These are phyloP conservation scores for Fulvia fulva DNA, from an alignment of 2,329 filamentous ascomycete species.

Conservation along the genomic window DNA sequence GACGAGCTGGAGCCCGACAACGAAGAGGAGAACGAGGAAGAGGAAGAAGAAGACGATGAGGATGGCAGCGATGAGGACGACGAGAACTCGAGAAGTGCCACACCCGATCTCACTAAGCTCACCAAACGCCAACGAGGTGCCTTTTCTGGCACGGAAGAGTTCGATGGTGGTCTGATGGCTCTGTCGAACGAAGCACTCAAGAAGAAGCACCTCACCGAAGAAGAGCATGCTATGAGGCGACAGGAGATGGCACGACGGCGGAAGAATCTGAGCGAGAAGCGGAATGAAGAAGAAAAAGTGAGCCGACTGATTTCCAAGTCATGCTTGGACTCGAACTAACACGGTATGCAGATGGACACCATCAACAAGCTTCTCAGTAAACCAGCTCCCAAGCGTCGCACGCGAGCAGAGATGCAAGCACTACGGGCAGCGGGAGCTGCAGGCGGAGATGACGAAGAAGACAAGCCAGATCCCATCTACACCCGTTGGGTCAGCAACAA, in stretches of 20 bases:
- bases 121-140: constrained; percentile 65
- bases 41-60: constrained; percentile 40
- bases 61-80: constrained; percentile 48
- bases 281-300: constrained; percentile 75
- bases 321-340: neutral
- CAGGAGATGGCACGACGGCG: constrained; percentile 70
- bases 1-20: constrained; percentile 22
- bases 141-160: constrained; percentile 48
- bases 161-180: constrained; percentile 37
- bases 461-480: constrained; percentile 52
- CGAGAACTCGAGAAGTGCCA: constrained; percentile 52
- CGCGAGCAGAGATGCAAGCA: constrained; percentile 46
- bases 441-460: constrained; percentile 41
- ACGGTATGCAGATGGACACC: constrained; percentile 67
- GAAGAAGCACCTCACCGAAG: constrained; percentile 68
- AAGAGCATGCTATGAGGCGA: constrained; percentile 68
- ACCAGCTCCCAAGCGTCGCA: constrained; percentile 66
- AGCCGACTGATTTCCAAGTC: constrained; percentile 6
- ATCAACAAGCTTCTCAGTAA: constrained; percentile 88
- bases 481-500: constrained; percentile 68
- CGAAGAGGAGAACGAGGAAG: constrained; percentile 35
- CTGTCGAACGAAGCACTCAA: constrained; percentile 66
- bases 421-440: constrained; percentile 46
- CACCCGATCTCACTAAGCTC: constrained; percentile 62
- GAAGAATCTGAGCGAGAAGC: constrained; percentile 71